Evolutionary conservation across 805 yeast species (phyloP).

Genomic region (Yarrowia hollandica): DNA sequence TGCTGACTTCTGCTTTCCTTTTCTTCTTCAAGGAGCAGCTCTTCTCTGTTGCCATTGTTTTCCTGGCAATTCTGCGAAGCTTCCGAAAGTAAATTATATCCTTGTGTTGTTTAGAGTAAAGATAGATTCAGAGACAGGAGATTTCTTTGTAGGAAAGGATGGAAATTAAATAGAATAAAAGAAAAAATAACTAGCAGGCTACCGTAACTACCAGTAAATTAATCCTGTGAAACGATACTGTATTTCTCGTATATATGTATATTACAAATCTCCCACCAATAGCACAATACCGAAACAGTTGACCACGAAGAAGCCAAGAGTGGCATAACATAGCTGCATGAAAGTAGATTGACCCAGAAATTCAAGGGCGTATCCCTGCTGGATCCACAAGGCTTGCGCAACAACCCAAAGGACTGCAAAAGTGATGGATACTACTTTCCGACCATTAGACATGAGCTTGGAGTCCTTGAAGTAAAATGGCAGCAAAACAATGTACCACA

Average conservation of each 20-base stretch:
- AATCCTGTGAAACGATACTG: not conserved
- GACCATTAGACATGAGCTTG: conserved; percentile 38
- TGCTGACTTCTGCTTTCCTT: conserved; percentile 83
- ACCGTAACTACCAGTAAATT: too few relatives aligned
- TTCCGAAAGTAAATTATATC: conserved; percentile 28
- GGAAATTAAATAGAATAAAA: not conserved
- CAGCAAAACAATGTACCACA: conserved; percentile 86
- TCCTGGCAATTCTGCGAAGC: conserved; percentile 49
- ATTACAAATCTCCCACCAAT: conserved; percentile 50
- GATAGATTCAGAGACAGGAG: not conserved
- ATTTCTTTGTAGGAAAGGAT: not conserved
- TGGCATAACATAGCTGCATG: conserved; percentile 55
- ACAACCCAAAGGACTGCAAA: conserved; percentile 61
- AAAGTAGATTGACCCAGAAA: conserved; percentile 71
- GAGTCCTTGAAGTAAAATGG: conserved; percentile 62
- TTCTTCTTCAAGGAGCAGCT: conserved; percentile 89
- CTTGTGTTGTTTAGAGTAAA: conserved; percentile 12
- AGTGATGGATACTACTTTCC: conserved; percentile 31
- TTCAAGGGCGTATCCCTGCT: conserved; percentile 74
- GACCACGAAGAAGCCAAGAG: conserved; percentile 58
- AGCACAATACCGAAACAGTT: conserved; percentile 63
- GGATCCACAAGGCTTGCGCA: conserved; percentile 77
- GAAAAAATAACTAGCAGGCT: too few relatives aligned
- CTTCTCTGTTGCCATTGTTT: conserved; percentile 55
- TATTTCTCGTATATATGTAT: too few relatives aligned